Conservation (phyloP, 2,329 filamentous ascomycete genomes). For the Hymenoscyphus fructigenus region DNA sequence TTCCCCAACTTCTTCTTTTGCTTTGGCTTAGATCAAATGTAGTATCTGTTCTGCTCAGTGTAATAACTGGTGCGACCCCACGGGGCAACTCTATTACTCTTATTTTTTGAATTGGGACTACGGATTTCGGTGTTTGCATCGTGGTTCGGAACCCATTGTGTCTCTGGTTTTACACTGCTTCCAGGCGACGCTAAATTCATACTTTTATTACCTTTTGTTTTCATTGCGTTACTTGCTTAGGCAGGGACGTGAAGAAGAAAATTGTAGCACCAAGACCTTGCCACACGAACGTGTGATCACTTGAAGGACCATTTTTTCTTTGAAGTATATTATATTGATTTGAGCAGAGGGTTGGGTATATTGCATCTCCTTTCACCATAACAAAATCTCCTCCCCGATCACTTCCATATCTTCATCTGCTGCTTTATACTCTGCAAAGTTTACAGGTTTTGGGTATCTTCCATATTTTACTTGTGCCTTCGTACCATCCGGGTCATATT, state of each 20-base stretch:
- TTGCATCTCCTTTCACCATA: too few relatives aligned
- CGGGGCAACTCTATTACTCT: conserved; percentile 5
- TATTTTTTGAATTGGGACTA: conserved; percentile 57
- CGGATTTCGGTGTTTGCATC: conserved; percentile 63
- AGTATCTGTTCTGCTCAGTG: conserved; percentile 72
- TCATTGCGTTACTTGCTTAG: neutral
- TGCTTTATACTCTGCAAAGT: too few relatives aligned
- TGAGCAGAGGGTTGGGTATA: too few relatives aligned
- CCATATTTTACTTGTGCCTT: neutral
- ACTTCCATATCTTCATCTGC: too few relatives aligned
- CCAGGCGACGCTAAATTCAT: conserved; percentile 65
- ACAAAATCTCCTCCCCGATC: too few relatives aligned
- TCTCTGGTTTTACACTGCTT: conserved; percentile 73
- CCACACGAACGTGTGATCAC: too few relatives aligned
- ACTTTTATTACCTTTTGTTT: neutral
- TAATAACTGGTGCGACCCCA: conserved; percentile 54
- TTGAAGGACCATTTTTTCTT: too few relatives aligned
- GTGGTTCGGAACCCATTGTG: conserved; percentile 60
- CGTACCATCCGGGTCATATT: neutral
- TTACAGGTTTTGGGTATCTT: too few relatives aligned
- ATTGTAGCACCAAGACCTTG: neutral
- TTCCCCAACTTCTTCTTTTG: neutral
- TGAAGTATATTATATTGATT: too few relatives aligned
- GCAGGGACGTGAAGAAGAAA: conserved; percentile 8
- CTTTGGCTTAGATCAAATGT: conserved; percentile 54